Percentiles rank a stretch among this genome's conserved stretches.
These are phyloP conservation scores for Metschnikowia amazonensis DNA, from an alignment of 805 yeast species.

Conservation along the genomic window DNA sequence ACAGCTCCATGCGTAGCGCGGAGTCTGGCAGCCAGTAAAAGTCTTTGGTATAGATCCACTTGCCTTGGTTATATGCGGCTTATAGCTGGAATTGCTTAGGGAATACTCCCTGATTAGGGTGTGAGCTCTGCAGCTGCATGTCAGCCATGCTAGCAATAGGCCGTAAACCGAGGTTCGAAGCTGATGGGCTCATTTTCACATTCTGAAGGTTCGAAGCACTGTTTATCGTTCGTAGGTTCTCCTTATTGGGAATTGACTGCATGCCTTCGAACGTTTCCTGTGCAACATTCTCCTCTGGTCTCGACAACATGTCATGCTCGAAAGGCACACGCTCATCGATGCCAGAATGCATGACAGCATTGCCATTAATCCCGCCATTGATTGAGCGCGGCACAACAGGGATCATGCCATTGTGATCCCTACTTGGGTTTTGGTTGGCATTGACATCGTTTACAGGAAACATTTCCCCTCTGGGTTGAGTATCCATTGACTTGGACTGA, in stretches of 20 bases:
- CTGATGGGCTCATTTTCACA: constrained; percentile 7
- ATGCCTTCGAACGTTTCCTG: not conserved
- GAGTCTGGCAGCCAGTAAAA: not conserved
- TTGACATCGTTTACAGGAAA: not conserved
- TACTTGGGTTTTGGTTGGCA: not conserved
- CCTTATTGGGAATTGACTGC: constrained; percentile 7
- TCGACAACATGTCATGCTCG: constrained; percentile 1
- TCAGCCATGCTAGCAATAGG: constrained; percentile 20
- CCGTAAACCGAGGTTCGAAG: constrained; percentile 12
- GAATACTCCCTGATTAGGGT: constrained; percentile 5
- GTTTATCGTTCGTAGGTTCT: constrained; percentile 24
- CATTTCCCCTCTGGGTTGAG: constrained; percentile 1
- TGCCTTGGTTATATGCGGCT: not conserved
- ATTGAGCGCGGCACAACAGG: not conserved
- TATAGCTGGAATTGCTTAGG: constrained; percentile 12
- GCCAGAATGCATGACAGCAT: not conserved
- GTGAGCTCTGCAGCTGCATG: constrained; percentile 10
- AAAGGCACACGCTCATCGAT: constrained; percentile 3
- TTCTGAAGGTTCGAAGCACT: constrained; percentile 34
- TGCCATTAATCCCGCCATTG: not conserved
- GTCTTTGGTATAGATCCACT: not conserved
- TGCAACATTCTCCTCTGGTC: not conserved
- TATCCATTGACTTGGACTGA: constrained; percentile 1
- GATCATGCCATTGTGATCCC: not conserved
- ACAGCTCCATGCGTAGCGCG: not conserved